Base-by-base conservation (phyloP, 176 grass and related monocot species). In the Paspalum vaginatum region DNA sequence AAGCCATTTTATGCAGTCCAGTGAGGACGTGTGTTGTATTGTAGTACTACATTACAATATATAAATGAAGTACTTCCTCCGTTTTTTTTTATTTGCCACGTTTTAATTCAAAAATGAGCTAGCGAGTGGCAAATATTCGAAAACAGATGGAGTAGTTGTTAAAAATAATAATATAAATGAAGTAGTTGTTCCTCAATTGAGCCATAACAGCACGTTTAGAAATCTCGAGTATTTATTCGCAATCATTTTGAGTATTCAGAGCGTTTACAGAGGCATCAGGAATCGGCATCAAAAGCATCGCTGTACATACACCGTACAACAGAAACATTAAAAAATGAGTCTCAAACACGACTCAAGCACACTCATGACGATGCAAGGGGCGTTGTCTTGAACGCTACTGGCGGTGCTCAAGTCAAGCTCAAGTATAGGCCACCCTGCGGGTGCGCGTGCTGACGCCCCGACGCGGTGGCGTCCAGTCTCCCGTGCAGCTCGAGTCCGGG, bases 401-500 rank as follows among this genome's bases (percentile, higher is more conserved):
- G 32, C 32, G 32, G 32, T 32, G 21, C 10, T 14, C 47, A 75
- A 12, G 40, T 9, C 15, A 32, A 74, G 8, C 46, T 88, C 65
- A 91, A n/a, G 72, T 14, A 79, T 88, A 91, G 10, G 74, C 60
- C 71, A 78, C 51, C 24, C 77, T 88, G 66, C 55, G 50, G 42
- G 41, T 15, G 7, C 73, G 76, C 22, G 57, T 60, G 32, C 78
- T 56, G n/a, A 73, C 43, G 11, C 81, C 79, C 1, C 73, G 45
- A 17, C 85, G 73, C 2, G 93, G 76, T 2, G 70, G 77, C 32
- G 80, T 80, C 71, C 71, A 76, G 14, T 89, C 84, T 8, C 84
- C 78, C 2, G 65, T 67, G 65, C 81, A 77, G 55, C 87, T 86
- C 43, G 78, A 92, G 9, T 92, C 89, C 40, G 74, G 78, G 77